These are phyloP conservation scores for Drosera capensis DNA, from an alignment of 148 eudicot genomes.

Conservation along the genomic window DNA sequence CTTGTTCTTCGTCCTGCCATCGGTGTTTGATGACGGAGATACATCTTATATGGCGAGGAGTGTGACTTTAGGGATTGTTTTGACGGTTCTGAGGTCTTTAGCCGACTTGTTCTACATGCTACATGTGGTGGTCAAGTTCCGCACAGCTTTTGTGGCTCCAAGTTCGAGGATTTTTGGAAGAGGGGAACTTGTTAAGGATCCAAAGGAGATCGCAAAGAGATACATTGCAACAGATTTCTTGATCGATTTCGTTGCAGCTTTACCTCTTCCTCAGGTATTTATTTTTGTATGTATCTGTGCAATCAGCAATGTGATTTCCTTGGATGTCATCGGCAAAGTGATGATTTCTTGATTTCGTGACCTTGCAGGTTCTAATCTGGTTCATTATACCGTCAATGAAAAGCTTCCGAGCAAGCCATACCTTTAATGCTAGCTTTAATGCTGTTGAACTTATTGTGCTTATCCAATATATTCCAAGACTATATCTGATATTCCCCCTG, in stretches of 20 bases:
- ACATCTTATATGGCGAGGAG: neutral
- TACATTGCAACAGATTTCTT: constrained; percentile 4
- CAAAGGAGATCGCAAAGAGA: constrained; percentile 4
- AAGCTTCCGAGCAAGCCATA: constrained; percentile 37
- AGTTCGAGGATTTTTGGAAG: constrained; percentile 10
- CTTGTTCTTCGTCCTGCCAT: constrained; percentile 9
- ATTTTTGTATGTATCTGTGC: too few relatives aligned
- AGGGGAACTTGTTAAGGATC: constrained; percentile 11
- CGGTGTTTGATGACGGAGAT: constrained; percentile 1
- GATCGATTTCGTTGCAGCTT: constrained; percentile 9
- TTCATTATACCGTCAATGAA: constrained; percentile 47
- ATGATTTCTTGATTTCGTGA: neutral
- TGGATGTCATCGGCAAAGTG: neutral
- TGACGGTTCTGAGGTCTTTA: constrained; percentile 4
- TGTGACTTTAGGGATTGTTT: constrained; percentile 6
- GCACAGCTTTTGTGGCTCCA: constrained; percentile 8
- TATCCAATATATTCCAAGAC: constrained; percentile 42
- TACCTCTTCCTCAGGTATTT: constrained; percentile 28
- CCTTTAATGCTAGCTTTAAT: too few relatives aligned
- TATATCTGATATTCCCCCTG: constrained; percentile 43
- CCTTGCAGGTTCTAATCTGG: constrained; percentile 57
- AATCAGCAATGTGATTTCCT: too few relatives aligned
- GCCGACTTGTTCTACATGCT: constrained; percentile 7
- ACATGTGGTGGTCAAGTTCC: constrained; percentile 7
- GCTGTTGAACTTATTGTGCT: constrained; percentile 46